A percentile compares a stretch with the other conserved stretches of the same genome.
Conservation (phyloP, 495 filamentous ascomycete genomes). For the Lasiosphaeria hispida region DNA sequence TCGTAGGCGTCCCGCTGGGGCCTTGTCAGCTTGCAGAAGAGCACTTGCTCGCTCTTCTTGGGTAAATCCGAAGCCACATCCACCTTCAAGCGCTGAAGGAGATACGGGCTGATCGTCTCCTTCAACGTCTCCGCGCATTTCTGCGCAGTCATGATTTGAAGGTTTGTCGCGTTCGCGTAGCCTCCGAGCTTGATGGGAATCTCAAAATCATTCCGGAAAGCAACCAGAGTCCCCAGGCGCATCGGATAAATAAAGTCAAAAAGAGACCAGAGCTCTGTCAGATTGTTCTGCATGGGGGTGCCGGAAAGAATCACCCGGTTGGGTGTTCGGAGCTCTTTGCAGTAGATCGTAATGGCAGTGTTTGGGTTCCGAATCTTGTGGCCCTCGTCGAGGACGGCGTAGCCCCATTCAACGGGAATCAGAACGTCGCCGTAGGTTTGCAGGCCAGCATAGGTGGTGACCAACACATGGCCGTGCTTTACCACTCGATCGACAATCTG, state of each 20-base stretch:
- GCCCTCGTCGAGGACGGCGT: slow-evolving; percentile 92
- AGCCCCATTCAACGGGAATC: slow-evolving; percentile 82
- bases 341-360: slow-evolving; percentile 84
- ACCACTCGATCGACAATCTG: slow-evolving; percentile 78
- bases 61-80: slow-evolving; percentile 93
- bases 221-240: slow-evolving; percentile 86
- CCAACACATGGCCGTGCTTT: slow-evolving; percentile 84
- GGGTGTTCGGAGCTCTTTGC: slow-evolving; percentile 82
- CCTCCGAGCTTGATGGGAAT: slow-evolving; percentile 87
- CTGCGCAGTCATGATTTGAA: slow-evolving; percentile 87
- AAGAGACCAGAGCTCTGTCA: slow-evolving; percentile 96
- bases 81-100: slow-evolving; percentile 89
- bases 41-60: slow-evolving; percentile 89
- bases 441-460: slow-evolving; percentile 92
- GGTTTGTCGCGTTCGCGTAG: slow-evolving; percentile 88
- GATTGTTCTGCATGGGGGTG: slow-evolving; percentile 97
- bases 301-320: slow-evolving; percentile 93
- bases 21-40: slow-evolving; percentile 88
- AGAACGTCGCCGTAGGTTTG: slow-evolving; percentile 80
- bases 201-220: slow-evolving; percentile 86
- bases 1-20: slow-evolving; percentile 74
- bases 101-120: slow-evolving; percentile 84
- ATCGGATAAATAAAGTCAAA: slow-evolving; percentile 97
- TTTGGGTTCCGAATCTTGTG: slow-evolving; percentile 98
- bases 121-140: slow-evolving; percentile 89